Evolutionary conservation across 306 rosid genomes (phyloP).

Genomic region (Malus sieversii): DNA sequence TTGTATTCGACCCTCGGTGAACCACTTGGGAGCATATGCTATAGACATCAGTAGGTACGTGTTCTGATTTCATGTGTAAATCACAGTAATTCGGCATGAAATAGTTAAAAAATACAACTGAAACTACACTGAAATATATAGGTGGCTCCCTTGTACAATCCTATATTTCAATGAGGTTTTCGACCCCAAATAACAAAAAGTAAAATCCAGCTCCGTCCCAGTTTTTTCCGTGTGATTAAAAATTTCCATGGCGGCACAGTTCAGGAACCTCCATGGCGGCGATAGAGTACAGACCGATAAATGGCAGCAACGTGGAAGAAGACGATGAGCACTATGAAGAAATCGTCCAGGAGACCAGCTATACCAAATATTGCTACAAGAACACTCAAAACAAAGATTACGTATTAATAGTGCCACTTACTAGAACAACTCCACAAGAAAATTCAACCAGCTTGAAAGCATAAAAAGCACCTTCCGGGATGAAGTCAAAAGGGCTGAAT

Average conservation of each 20-base stretch:
- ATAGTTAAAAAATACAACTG: not conserved
- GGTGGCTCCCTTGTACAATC: not conserved
- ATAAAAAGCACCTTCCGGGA: constrained; percentile 80
- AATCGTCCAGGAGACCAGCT: constrained; percentile 77
- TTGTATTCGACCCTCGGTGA: no score
- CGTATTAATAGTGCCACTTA: not conserved
- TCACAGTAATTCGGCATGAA: not conserved
- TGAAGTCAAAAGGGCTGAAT: constrained; percentile 79
- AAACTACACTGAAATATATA: not conserved
- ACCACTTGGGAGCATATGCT: no score
- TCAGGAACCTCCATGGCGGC: constrained; percentile 69
- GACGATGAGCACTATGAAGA: constrained; percentile 50
- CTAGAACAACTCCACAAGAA: not conserved
- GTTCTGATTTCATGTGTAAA: not conserved
- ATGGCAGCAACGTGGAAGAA: constrained; percentile 74
- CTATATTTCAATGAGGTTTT: not conserved
- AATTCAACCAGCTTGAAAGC: constrained; percentile 3
- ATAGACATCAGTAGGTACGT: not conserved
- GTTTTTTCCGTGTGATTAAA: not conserved
- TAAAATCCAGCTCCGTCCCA: not conserved
- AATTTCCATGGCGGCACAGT: not conserved
- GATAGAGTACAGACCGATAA: constrained; percentile 64
- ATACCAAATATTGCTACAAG: constrained; percentile 67
- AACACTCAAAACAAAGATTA: not conserved
- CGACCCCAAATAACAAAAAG: not conserved